Percentiles rank a stretch among this genome's conserved stretches.
phyloP scores from a whole-genome alignment of 495 filamentous ascomycete species.

The Hypoxylon subgilvum region DNA sequence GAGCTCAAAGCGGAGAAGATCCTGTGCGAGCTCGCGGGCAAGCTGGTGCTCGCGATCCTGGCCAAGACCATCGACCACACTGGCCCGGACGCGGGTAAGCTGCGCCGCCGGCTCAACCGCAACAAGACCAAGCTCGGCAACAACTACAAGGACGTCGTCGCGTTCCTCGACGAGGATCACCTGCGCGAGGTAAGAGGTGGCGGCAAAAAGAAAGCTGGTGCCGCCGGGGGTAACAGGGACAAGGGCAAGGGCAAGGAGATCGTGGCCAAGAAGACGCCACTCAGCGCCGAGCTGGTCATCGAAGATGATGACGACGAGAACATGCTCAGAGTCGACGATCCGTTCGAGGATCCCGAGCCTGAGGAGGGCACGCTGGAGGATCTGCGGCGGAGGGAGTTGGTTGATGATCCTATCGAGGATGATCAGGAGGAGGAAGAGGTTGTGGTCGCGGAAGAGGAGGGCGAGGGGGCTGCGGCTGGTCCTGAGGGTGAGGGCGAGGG shows the following conservation, averaged over 20 bases:
- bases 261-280: slow-evolving; percentile 47
- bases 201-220: slow-evolving; percentile 53
- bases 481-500: slow-evolving; percentile 26
- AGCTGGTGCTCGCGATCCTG: slow-evolving; percentile 78
- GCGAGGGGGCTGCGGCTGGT: slow-evolving; percentile 31
- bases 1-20: slow-evolving; percentile 77
- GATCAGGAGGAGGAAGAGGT: slow-evolving; percentile 58
- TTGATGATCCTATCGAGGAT: slow-evolving; percentile 60
- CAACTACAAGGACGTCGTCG: slow-evolving; percentile 79
- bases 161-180: slow-evolving; percentile 70
- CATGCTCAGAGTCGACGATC: slow-evolving; percentile 41
- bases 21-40: slow-evolving; percentile 82
- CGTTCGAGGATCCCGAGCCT: slow-evolving; percentile 56
- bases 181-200: slow-evolving; percentile 43
- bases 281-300: slow-evolving; percentile 54
- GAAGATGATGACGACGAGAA: slow-evolving; percentile 61
- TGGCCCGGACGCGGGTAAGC: slow-evolving; percentile 62
- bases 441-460: slow-evolving; percentile 55
- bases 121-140: slow-evolving; percentile 71
- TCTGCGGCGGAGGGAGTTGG: slow-evolving; percentile 62
- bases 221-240: too few species aligned
- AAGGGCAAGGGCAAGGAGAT: slow-evolving; percentile 56
- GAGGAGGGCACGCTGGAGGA: slow-evolving; percentile 66
- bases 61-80: slow-evolving; percentile 72
- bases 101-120: slow-evolving; percentile 67